Base-by-base conservation (phyloP, 225 moss, liverwort and hornwort genomes). In the Neckera pumila region DNA sequence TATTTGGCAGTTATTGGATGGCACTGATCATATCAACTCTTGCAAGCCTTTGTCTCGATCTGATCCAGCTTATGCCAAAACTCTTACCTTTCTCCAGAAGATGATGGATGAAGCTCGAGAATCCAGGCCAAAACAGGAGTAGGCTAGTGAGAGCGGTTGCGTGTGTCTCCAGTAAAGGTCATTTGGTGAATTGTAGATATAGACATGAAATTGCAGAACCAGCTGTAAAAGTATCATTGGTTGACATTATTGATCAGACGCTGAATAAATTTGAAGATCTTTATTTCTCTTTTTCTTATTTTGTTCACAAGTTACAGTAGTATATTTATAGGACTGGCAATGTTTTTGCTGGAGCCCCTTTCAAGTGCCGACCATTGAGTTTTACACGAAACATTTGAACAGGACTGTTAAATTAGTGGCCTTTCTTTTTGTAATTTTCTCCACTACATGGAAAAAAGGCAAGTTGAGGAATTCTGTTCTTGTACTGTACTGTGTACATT, bases 1-100 rank as follows among this genome's bases (percentile, higher is more conserved):
- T 85, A 64, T 87, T 84, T 87, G 84, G 75, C 95, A 98, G 98
- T 92, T 94, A 85, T 76, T 99, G 88, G 96, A 95, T 76, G 99
- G 99, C 77, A 99, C 96, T 83, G 99, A 99, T 83, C 99, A 99
- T 85, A 95, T 99, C 75, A 99, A 99, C 89, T 99, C 99, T 49
- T 99, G 99, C 86, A 99, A 99, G 86, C 99, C 99, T 63, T 83
- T 99, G 85, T 76, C 75, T 93, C 94, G 95, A 53, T 88, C 94
- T 57, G 99, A 99, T 88, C 96, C 97, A 81, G 99, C 96, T 66
- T 99, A 99, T 74, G 93, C 95, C 73, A 97, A 94, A 92, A 96
- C 96, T 45, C 92, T 99, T 65, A 91, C 89, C 81, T 97, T 99
- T 92, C 90, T 99, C 36, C 94, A 92, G 77, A 96, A 93, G 79